Percentiles rank a stretch among this genome's conserved stretches.
These are phyloP conservation scores for Annulohypoxylon bovei DNA, from an alignment of 495 filamentous ascomycete genomes.

Conservation along the genomic window DNA sequence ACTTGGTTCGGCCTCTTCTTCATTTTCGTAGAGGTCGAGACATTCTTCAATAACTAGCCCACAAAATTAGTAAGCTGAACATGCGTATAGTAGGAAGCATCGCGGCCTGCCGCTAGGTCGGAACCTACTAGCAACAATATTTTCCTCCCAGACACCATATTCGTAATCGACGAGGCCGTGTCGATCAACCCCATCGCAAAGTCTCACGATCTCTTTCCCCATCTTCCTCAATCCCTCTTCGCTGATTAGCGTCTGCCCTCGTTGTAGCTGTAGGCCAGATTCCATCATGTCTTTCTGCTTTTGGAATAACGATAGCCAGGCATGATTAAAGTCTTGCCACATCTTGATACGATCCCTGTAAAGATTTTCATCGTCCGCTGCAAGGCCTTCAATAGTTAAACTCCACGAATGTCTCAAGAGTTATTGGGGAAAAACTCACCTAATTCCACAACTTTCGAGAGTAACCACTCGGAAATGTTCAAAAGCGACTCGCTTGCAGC, in stretches of 20 bases:
- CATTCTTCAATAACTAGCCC: slow-evolving; percentile 72
- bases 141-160: slow-evolving; percentile 95
- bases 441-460: slow-evolving; percentile 81
- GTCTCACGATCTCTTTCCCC: slow-evolving; percentile 79
- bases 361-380: slow-evolving; percentile 74
- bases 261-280: slow-evolving; percentile 66
- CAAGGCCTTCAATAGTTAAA: slow-evolving; percentile 51
- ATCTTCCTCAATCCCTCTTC: slow-evolving; percentile 77
- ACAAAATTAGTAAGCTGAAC: slow-evolving; percentile 19
- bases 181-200: slow-evolving; percentile 87
- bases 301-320: slow-evolving; percentile 89
- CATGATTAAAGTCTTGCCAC: slow-evolving; percentile 95
- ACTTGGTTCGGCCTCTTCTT: slow-evolving; percentile 45
- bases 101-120: neutral
- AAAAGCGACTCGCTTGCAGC: slow-evolving; percentile 78
- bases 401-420: slow-evolving; percentile 29
- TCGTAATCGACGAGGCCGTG: slow-evolving; percentile 96
- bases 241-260: slow-evolving; percentile 71
- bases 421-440: slow-evolving; percentile 66
- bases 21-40: slow-evolving; percentile 65
- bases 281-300: slow-evolving; percentile 83
- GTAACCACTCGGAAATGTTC: slow-evolving; percentile 84
- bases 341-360: slow-evolving; percentile 78
- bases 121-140: slow-evolving; percentile 81
- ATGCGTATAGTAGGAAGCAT: neutral